Percentiles rank a stretch among this genome's conserved stretches.
Conservation (phyloP, 2,329 filamentous ascomycete species). For the Samsoniella hepiali region DNA sequence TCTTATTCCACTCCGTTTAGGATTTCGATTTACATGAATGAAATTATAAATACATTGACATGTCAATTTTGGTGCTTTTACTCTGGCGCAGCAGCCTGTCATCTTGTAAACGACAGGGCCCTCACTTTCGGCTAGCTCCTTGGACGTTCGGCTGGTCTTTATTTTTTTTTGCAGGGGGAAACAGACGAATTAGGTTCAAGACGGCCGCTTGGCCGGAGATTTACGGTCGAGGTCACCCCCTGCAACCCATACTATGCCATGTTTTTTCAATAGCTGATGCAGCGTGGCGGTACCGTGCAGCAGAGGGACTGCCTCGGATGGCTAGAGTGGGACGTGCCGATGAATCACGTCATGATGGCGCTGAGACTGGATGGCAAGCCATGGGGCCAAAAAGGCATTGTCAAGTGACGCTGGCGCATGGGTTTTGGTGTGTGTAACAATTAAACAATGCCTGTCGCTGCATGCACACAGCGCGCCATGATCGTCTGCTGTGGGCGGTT, state of each 20-base stretch:
- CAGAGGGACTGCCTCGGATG: neutral
- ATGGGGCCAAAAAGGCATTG: neutral
- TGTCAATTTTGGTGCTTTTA: neutral
- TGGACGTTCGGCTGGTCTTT: neutral
- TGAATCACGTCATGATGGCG: conserved; percentile 14
- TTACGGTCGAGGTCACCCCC: neutral
- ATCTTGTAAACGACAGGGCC: neutral
- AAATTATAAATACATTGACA: neutral
- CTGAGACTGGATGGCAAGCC: neutral
- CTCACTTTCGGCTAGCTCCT: neutral
- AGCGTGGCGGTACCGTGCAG: neutral
- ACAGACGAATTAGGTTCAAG: neutral
- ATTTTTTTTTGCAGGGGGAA: neutral
- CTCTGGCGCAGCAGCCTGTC: neutral
- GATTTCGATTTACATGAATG: neutral
- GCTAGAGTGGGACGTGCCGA: conserved; percentile 3
- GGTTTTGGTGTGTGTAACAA: neutral
- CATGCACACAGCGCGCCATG: neutral
- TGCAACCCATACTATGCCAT: neutral
- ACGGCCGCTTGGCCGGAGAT: neutral
- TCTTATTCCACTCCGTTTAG: no score
- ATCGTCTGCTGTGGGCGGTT: neutral
- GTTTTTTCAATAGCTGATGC: conserved; percentile 6
- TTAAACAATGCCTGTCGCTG: neutral
- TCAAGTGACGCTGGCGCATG: neutral